These are phyloP conservation scores for Starmerella sp. DNA, from an alignment of 805 yeast genomes.

Conservation along the genomic window DNA sequence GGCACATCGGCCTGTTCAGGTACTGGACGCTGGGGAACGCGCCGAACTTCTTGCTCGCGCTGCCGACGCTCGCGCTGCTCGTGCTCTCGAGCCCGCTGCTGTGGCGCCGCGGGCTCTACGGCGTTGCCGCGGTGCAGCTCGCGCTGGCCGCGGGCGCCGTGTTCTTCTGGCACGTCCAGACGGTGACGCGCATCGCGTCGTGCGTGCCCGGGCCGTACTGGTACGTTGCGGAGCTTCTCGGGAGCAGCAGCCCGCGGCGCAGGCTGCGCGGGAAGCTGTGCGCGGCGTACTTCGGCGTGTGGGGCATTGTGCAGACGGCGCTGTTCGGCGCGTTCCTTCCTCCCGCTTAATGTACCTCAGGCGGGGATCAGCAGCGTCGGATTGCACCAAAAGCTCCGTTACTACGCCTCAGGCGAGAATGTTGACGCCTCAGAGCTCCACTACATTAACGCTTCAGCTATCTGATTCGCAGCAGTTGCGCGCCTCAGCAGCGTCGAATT, in stretches of 20 bases:
- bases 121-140: constrained; percentile 25
- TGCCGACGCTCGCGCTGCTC: constrained; percentile 51
- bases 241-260: constrained; percentile 16
- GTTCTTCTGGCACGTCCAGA: constrained; percentile 72
- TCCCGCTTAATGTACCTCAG: constrained; percentile 53
- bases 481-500: too few relatives aligned
- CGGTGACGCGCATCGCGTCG: constrained; percentile 65
- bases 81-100: constrained; percentile 29
- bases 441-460: too few relatives aligned
- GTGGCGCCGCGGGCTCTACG: constrained; percentile 24
- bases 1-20: constrained; percentile 70
- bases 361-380: too few relatives aligned
- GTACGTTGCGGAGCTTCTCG: constrained; percentile 43
- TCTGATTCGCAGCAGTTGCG: too few relatives aligned
- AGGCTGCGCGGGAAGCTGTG: constrained; percentile 30
- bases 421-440: too few relatives aligned
- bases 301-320: constrained; percentile 60
- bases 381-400: too few relatives aligned
- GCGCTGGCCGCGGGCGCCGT: constrained; percentile 41
- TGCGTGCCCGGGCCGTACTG: constrained; percentile 68
- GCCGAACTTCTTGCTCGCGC: constrained; percentile 69
- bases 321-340: constrained; percentile 78
- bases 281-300: constrained; percentile 42
- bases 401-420: too few relatives aligned
- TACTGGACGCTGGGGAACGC: constrained; percentile 77